Evolutionary conservation across 306 rosid species (phyloP).

Genomic region (Elaeagnus macrophylla): DNA sequence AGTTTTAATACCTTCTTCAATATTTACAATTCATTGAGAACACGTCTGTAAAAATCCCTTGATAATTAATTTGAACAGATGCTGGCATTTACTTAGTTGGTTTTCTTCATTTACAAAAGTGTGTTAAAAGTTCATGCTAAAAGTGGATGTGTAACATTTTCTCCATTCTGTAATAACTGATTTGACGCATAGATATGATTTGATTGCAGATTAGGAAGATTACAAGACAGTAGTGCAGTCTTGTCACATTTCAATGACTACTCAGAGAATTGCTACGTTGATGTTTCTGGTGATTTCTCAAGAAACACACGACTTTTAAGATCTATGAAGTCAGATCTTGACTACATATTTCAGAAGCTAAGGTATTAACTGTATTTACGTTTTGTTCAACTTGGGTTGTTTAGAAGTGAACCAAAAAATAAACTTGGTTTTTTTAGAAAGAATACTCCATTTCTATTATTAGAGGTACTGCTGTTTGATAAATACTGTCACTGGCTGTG

Average conservation of each 20-base stretch:
- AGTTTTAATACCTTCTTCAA: too few relatives aligned
- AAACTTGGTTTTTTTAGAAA: too few relatives aligned
- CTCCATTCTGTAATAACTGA: background rate
- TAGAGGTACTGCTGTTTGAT: background rate
- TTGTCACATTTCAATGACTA: conserved; percentile 79
- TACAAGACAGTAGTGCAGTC: conserved; percentile 90
- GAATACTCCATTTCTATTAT: too few relatives aligned
- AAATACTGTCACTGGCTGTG: background rate
- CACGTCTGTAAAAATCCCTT: too few relatives aligned
- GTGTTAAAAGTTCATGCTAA: too few relatives aligned
- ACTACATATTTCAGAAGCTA: conserved; percentile 76
- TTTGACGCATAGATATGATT: background rate
- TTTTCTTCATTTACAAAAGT: too few relatives aligned
- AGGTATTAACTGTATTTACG: conserved; percentile 32
- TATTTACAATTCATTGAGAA: too few relatives aligned
- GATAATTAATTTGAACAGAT: too few relatives aligned
- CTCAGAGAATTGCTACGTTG: conserved; percentile 66
- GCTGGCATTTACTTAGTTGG: too few relatives aligned
- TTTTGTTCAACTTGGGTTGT: background rate
- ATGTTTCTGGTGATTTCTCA: conserved; percentile 59
- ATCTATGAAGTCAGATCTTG: conserved; percentile 83
- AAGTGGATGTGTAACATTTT: background rate
- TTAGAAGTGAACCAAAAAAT: background rate
- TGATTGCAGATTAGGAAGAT: conserved; percentile 75
- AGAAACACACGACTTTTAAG: conserved; percentile 52